These are phyloP conservation scores for Aspergillus sp. DNA, from an alignment of 2,329 filamentous ascomycete species.

Conservation along the genomic window DNA sequence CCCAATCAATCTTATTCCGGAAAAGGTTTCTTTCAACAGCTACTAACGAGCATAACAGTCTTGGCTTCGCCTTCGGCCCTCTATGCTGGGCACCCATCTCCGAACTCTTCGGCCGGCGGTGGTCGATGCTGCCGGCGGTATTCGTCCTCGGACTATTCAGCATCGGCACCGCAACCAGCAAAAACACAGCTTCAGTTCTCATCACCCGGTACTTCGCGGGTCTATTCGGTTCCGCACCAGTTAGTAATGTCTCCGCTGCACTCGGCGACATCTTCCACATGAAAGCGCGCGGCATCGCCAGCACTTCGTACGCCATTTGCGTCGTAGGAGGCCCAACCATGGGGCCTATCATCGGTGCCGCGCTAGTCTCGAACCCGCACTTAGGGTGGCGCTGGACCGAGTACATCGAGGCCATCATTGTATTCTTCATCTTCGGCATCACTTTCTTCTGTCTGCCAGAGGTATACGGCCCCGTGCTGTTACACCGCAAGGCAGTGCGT, in stretches of 20 bases:
- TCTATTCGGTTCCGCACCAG: constrained; percentile 47
- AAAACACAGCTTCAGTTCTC: constrained; percentile 40
- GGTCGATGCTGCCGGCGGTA: constrained; percentile 48
- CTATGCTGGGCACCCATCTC: constrained; percentile 46
- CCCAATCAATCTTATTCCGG: too few relatives aligned
- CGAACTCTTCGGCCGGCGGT: constrained; percentile 50
- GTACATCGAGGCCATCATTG: constrained; percentile 48
- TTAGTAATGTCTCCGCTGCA: constrained; percentile 48
- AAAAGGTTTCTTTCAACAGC: too few relatives aligned
- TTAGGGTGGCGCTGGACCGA: constrained; percentile 35
- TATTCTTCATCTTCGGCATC: constrained; percentile 29
- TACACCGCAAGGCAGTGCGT: constrained; percentile 42
- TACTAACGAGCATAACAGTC: constrained; percentile 5
- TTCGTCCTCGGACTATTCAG: constrained; percentile 49
- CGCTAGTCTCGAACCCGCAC: constrained; percentile 33
- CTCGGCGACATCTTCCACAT: constrained; percentile 48
- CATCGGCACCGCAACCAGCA: constrained; percentile 48
- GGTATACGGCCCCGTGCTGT: constrained; percentile 43
- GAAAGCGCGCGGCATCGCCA: constrained; percentile 41
- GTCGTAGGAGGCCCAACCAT: constrained; percentile 46
- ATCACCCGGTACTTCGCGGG: constrained; percentile 50
- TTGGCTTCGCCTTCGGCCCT: constrained; percentile 45
- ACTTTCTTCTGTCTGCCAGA: constrained; percentile 40
- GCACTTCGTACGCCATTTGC: constrained; percentile 43
- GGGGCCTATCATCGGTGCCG: constrained; percentile 46